Evolutionary conservation across 1,284 basidiomycete species (phyloP), one percentile per base, ranked within the genome.

Genomic region (Cutaneotrichosporon arboriforme): DNA sequence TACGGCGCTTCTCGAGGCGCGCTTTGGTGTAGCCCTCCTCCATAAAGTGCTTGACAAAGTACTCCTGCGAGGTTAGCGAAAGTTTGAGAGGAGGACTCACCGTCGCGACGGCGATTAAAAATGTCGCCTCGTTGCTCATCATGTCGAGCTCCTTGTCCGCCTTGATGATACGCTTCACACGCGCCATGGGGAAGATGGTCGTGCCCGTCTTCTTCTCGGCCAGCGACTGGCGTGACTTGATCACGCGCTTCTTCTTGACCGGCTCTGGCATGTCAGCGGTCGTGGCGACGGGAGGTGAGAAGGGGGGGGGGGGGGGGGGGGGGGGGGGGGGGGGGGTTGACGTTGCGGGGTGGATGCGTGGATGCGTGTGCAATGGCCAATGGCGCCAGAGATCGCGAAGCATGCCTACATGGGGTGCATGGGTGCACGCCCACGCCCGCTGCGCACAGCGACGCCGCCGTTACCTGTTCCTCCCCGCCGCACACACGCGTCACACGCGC

Each of bases 121-220:
- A 78, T 5, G 70, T 62, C 38, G 77, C 76, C 56, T 78, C 77
- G 33, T 63, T 69, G 20, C 63, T 70, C 65, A 75, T 74, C 60
- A 73, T 70, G 40, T 73, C 69, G 53, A 77, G 56, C 18, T 78
- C 77, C 55, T 74, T 73, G 61, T 78, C 77, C 9, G 75, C 73
- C 55, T 77, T 77, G 60, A 77, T 67, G 55, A 78, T 76, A 58
- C 66, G 64, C 59, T 76, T 73, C 12, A 78, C 65, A 31, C 76
- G 64, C n/a, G 69, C 62, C 7, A 72, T 63, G 8, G 76, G 76
- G 49, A 77, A 70, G 5, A 70, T 59, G 4, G 74, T 74, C 31
- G 70, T 74, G 22, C 76, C 76, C 1, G 57, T 50, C 40, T 62
- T 57, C 60, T 73, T 73, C 54, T 73, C 72, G 20, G 69, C 60